Evolutionary conservation across 2,329 filamentous ascomycete genomes (phyloP), one percentile per base, ranked within the genome.

Genomic region (Trichoderma koningii): DNA sequence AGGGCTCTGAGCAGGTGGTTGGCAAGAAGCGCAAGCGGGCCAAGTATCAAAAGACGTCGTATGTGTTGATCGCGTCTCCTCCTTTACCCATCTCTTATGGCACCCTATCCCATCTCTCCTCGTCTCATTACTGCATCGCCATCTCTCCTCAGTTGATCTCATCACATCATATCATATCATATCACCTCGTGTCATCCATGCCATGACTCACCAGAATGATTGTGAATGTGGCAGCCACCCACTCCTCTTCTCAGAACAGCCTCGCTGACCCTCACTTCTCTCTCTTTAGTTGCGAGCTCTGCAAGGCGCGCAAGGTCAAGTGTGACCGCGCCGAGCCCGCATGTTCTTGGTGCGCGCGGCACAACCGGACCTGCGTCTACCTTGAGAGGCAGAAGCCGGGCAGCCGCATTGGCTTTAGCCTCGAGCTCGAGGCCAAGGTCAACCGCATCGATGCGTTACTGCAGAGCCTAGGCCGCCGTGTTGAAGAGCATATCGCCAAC

Each of bases 301-400:
- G 78, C 74, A 80, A 80, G 70, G 77, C 77, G 28, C 75, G 78
- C 52, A 80, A 80, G 69, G 78, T 80, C 28, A 80, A 80, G 68
- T 80, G 78, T 70, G 83, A 86, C 71, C 81, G 83, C 64, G 78
- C 79, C 41, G 83, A 85, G 70, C 84, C 84, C 2, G 82, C 83
- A n/a, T 91, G 88, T 75, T 87, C 87, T 23, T 91, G 88, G 88
- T 91, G 88, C 73, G 77, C 85, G 56, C 85, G 88, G 57, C 89
- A 91, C 74, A 83, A 83, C 65, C 85, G 89, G 68, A 70, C 81
- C 48, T 91, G 88, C 73, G 85, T 89, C 73, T 91, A 91, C 73
- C 86, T 85, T 67, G 88, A 89, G 71, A 81, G 88, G 48, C 89
- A 90, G 77, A 90, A 90, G 73, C 87, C 88, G 7, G 88, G 89